Evolutionary conservation across 306 rosid genomes (phyloP).

Genomic region (Rubus parviflorus): DNA sequence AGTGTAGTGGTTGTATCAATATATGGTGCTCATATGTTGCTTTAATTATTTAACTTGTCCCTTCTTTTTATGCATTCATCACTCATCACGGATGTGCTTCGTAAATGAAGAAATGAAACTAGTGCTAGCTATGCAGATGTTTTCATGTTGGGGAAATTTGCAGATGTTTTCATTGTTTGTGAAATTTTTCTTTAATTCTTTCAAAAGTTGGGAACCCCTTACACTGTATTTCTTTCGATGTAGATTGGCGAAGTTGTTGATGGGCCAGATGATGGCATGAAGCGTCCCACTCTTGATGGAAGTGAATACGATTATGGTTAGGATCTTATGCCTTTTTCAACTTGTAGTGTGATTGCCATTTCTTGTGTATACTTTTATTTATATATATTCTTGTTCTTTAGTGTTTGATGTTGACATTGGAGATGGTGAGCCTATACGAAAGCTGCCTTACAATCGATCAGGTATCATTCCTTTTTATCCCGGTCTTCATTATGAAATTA

Average conservation of each 20-base stretch:
- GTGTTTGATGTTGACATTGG: constrained; percentile 97
- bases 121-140: not conserved
- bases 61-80: not conserved
- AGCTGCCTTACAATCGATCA: constrained; percentile 87
- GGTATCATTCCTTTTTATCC: constrained; percentile 44
- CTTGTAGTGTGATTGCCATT: constrained; percentile 23
- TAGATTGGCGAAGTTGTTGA: constrained; percentile 99
- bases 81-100: not conserved
- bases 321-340: constrained; percentile 28
- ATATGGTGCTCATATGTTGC: not conserved
- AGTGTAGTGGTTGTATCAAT: not conserved
- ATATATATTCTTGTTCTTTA: constrained; percentile 35
- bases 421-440: constrained; percentile 90
- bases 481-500: constrained; percentile 5
- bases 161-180: not conserved
- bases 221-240: not conserved
- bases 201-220: not conserved
- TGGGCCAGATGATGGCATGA: constrained; percentile 72
- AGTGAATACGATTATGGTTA: constrained; percentile 81
- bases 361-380: constrained; percentile 16
- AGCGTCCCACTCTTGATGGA: constrained; percentile 68
- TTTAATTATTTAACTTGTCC: not conserved
- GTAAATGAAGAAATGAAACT: not conserved
- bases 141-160: not conserved
- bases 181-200: not conserved